Conservation (phyloP, 768 basidiomycete genomes). For the Calocybe indica region DNA sequence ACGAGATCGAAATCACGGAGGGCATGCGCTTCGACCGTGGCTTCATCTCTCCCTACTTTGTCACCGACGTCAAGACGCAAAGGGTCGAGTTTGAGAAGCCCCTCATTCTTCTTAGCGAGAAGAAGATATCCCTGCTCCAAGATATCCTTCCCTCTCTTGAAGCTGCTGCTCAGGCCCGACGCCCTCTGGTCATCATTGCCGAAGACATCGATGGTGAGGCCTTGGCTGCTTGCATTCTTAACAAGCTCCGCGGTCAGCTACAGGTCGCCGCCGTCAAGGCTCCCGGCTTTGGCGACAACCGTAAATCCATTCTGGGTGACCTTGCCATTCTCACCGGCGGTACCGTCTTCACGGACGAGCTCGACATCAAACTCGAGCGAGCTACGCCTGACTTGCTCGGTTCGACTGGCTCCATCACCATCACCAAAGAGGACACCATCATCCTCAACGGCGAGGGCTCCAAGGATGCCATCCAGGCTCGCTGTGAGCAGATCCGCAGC, state of each 20-base stretch:
- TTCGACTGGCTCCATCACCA: slow-evolving; percentile 82
- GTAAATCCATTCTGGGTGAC: slow-evolving; percentile 96
- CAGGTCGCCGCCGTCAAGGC: slow-evolving; percentile 94
- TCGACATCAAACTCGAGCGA: slow-evolving; percentile 95
- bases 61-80: slow-evolving; percentile 96
- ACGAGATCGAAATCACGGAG: slow-evolving; percentile 99
- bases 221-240: slow-evolving; percentile 94
- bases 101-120: slow-evolving; percentile 87
- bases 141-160: slow-evolving; percentile 94
- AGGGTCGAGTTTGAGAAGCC: slow-evolving; percentile 98
- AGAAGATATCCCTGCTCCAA: slow-evolving; percentile 94
- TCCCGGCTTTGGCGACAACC: slow-evolving; percentile 98
- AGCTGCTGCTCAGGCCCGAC: slow-evolving; percentile 69
- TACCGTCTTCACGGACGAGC: slow-evolving; percentile 93
- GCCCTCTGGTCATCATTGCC: slow-evolving; percentile 93
- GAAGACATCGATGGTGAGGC: slow-evolving; percentile 99
- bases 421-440: slow-evolving; percentile 98
- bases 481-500: slow-evolving; percentile 92
- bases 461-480: slow-evolving; percentile 84
- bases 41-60: slow-evolving; percentile 96
- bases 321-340: slow-evolving; percentile 96
- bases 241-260: slow-evolving; percentile 98
- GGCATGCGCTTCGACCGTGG: slow-evolving; percentile 99
- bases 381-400: slow-evolving; percentile 87
- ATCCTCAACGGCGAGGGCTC: slow-evolving; percentile 90